These are phyloP conservation scores for Juglanconis sp. DNA, from an alignment of 2,329 filamentous ascomycete genomes.

Conservation along the genomic window DNA sequence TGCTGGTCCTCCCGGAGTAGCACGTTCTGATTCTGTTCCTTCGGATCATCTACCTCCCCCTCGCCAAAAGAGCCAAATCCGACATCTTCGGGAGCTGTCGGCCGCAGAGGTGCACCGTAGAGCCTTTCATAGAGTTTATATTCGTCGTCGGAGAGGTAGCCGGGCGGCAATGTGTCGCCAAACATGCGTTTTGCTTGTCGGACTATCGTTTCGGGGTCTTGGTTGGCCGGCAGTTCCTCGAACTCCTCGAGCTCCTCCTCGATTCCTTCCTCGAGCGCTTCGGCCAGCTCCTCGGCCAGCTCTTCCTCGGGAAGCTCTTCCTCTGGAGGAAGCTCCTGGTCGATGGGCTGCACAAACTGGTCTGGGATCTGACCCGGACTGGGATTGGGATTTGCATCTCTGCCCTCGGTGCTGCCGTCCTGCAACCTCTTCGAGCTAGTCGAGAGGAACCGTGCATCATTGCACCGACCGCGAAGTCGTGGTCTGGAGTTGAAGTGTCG, in stretches of 20 bases:
- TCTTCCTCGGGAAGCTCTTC: not conserved
- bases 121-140: constrained; percentile 73
- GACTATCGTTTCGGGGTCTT: constrained; percentile 60
- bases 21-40: constrained; percentile 32
- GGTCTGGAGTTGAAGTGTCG: constrained; percentile 5
- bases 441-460: constrained; percentile 13
- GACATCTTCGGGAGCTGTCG: constrained; percentile 58
- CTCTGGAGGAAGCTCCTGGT: not conserved
- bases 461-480: not conserved
- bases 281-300: not conserved
- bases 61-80: constrained; percentile 33
- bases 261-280: not conserved
- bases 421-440: constrained; percentile 7
- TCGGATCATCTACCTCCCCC: constrained; percentile 18
- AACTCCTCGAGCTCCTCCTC: constrained; percentile 9
- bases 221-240: constrained; percentile 5
- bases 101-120: constrained; percentile 71
- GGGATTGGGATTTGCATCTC: not conserved
- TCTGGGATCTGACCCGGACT: not conserved
- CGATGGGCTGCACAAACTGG: not conserved
- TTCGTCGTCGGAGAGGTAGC: constrained; percentile 67
- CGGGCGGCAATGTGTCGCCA: constrained; percentile 71
- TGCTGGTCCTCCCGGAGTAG: constrained; percentile 54
- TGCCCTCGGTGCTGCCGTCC: not conserved
- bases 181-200: constrained; percentile 71